phyloP scores from a whole-genome alignment of 352 stramenopile genomes.

The Phytophthora hybrid region DNA sequence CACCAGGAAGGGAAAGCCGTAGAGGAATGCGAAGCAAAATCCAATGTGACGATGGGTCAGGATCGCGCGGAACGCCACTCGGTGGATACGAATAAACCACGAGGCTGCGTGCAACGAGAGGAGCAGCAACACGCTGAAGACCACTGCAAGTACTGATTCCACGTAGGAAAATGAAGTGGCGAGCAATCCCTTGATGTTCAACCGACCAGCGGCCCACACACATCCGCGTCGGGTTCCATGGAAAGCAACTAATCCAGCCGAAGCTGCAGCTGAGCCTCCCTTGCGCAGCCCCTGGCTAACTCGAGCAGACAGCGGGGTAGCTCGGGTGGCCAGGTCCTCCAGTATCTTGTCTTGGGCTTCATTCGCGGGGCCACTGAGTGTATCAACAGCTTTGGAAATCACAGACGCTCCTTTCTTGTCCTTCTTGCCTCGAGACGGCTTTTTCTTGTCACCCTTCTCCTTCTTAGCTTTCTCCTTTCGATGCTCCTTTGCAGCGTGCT shows the following conservation, averaged over 20 bases:
- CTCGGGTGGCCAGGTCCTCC: constrained; percentile 22
- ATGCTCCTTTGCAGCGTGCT: constrained; percentile 44
- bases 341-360: constrained; percentile 33
- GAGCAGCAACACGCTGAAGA: constrained; percentile 75
- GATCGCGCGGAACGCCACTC: constrained; percentile 83
- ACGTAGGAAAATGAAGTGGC: constrained; percentile 58
- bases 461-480: constrained; percentile 73
- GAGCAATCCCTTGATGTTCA: constrained; percentile 62
- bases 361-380: constrained; percentile 13
- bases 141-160: constrained; percentile 69
- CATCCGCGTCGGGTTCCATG: constrained; percentile 26
- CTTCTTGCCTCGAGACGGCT: constrained; percentile 57
- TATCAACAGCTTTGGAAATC: constrained; percentile 25
- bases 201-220: constrained; percentile 34
- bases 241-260: constrained; percentile 22
- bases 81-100: constrained; percentile 84
- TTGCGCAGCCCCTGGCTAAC: constrained; percentile 25
- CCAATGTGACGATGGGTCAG: constrained; percentile 87
- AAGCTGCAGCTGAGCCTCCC: constrained; percentile 16
- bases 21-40: constrained; percentile 90
- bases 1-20: constrained; percentile 88
- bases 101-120: constrained; percentile 75
- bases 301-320: constrained; percentile 15
- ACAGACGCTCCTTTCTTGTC: constrained; percentile 51
- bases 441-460: constrained; percentile 65